Base-by-base conservation (phyloP, 768 basidiomycete genomes). In the Leccinum rimulosum region DNA sequence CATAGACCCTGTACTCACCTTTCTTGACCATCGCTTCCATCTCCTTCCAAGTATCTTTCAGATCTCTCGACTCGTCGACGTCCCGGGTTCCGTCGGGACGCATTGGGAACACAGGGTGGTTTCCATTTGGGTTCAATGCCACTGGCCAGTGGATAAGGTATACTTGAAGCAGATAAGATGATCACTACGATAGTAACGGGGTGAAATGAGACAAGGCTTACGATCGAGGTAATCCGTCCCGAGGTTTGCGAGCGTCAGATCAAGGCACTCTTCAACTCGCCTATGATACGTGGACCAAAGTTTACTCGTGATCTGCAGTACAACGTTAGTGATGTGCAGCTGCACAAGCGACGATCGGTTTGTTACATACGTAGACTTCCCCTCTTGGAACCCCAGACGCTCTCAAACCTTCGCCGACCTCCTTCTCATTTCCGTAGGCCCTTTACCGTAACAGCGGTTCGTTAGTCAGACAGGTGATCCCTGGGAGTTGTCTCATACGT, bases 141-240 rank as follows among this genome's bases (percentile, higher is more conserved):
- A 93, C 74, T 1, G 92, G 93, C 91, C 91, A 93, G 70, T 92
- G 90, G 22, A 92, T 70, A 28, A 91, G 80, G 66, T 87, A 88
- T 57, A 89, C 81, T 65, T 10, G 45, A 56, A 5, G 22, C 8
- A 9, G 17, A 40, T 8, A 40, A 45, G 9, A 6, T 6, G 0
- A 11, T 60, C 43, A 54, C 15, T 31, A 53, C 12, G 17, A 14
- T 9, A 49, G 35, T 1, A 66, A 35, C 2, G 52, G 17, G 22
- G 45, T 11, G 3, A 50, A 25, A n/a, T 27, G 19, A 6, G 19
- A n/a, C 15, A 33, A n/a, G 62, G 76, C 81, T 71, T 66, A 87
- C 89, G 77, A 60, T 95, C 93, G 27, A 95, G 81, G 74, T 95
- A 95, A 76, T 92, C 87, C 33, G 82, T 83, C n/a, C 88, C 91